Base-by-base conservation (phyloP, 768 basidiomycete species). In the Tricholoma sp. region DNA sequence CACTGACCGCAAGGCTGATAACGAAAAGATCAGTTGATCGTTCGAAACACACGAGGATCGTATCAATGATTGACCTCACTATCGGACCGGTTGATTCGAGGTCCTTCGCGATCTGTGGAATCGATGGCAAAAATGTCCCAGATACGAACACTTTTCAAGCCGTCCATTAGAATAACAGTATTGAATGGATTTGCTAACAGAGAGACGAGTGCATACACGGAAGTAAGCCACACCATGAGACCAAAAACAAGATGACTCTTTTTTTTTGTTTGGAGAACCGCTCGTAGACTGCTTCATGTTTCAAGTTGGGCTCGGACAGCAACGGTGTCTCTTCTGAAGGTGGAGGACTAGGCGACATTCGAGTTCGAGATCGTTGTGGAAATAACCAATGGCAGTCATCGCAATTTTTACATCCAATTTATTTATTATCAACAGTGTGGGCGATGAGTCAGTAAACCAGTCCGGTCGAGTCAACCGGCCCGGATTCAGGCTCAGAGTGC, bases 71-170 rank as follows among this genome's bases (percentile, higher is more conserved):
- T 14, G 54, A 83, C 83, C 83, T 87, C 52, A 91, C 77, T 16
- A 85, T 68, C 14, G 79, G 62, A 0, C 78, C 78, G 0, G 87
- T 80, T 0, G 86, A 75, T 22, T 79, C 50, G 9, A 93, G 68
- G 57, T 93, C 89, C 24, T 67, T 69, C 7, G 89, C 83, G 46
- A 94, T 83, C 51, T 86, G 79, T 0, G 89, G 88, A 55, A 92
- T 86, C 0, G 84, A 83, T 0, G 89, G 89, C 2, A 89, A 77
- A 66, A 92, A 90, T 0, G 82, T 82, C 0, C 82, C 85, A 6
- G 81, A 73, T 0, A 87, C 82, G 58, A 92, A 83, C 35, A 86
- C 89, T 92, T 61, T 14, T 7, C n/a, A 49, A 29, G 34, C 32
- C 50, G 50, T 35, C 21, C 19, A 31, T 41, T 29, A 54, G 24